Conservation (phyloP, 306 rosid species). For the Ormosia semicastrata region DNA sequence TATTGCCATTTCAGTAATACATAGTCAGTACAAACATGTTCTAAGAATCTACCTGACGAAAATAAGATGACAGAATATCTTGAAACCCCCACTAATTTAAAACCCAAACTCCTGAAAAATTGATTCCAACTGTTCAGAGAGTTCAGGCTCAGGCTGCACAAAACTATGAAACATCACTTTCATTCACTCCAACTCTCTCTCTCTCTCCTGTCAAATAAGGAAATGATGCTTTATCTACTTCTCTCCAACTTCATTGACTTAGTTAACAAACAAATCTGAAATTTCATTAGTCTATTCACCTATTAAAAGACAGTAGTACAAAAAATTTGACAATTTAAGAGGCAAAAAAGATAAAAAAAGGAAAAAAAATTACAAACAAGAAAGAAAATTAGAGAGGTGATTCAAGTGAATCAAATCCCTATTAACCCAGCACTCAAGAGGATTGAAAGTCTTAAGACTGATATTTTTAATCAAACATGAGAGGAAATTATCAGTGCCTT, state of each 20-base stretch:
- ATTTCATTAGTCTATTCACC: constrained; percentile 50
- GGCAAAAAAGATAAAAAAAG: not conserved
- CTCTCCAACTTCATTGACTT: constrained; percentile 42
- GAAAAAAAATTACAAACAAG: not conserved
- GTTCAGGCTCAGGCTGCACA: constrained; percentile 63
- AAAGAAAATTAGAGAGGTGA: constrained; percentile 26
- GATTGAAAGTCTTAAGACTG: constrained; percentile 28
- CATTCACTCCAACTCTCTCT: constrained; percentile 11
- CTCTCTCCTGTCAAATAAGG: constrained; percentile 31
- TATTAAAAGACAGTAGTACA: constrained; percentile 30
- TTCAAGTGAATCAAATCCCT: constrained; percentile 41
- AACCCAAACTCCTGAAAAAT: constrained; percentile 36
- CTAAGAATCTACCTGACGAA: constrained; percentile 49
- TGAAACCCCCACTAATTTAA: constrained; percentile 48
- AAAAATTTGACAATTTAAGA: constrained; percentile 31
- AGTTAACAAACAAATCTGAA: constrained; percentile 40
- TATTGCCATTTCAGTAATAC: constrained; percentile 8
- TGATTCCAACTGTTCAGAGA: constrained; percentile 52
- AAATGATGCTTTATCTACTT: constrained; percentile 33
- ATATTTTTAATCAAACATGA: constrained; percentile 32
- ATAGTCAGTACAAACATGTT: constrained; percentile 20
- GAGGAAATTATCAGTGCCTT: constrained; percentile 24
- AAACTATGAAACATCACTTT: constrained; percentile 67
- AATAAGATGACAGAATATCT: constrained; percentile 64
- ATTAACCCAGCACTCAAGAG: constrained; percentile 31